A percentile compares a stretch with the other conserved stretches of the same genome.
Conservation (phyloP, 1,284 basidiomycete genomes). For the Boletus sp. region DNA sequence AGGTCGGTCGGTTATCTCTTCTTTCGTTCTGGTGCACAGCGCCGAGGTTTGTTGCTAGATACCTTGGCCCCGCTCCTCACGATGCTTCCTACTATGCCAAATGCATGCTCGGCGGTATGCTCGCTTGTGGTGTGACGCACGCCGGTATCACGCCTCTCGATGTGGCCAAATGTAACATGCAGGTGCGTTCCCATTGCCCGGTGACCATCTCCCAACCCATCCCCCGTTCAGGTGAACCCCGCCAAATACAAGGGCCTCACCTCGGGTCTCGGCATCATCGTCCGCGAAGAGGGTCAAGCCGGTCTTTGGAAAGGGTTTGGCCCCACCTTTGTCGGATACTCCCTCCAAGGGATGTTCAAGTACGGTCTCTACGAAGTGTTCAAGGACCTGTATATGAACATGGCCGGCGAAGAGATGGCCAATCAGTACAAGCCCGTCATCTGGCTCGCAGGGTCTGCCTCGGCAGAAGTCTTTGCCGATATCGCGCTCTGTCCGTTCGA, state of each 20-base stretch:
- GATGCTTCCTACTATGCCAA: slow-evolving; percentile 76
- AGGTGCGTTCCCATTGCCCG: slow-evolving; percentile 56
- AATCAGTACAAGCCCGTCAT: slow-evolving; percentile 90
- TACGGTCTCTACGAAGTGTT: slow-evolving; percentile 96
- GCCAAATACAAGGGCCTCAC: slow-evolving; percentile 77
- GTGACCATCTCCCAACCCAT: not conserved
- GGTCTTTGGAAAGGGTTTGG: slow-evolving; percentile 96
- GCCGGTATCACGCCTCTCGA: slow-evolving; percentile 93
- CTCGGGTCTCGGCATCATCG: slow-evolving; percentile 72
- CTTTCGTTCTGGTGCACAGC: not conserved
- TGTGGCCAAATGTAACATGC: slow-evolving; percentile 98
- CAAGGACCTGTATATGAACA: slow-evolving; percentile 91
- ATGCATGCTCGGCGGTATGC: slow-evolving; percentile 86
- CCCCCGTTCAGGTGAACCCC: slow-evolving; percentile 60
- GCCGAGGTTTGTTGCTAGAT: slow-evolving; percentile 47
- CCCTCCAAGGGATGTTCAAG: slow-evolving; percentile 96
- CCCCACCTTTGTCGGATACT: slow-evolving; percentile 92
- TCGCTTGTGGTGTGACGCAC: slow-evolving; percentile 94
- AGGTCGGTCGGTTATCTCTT: slow-evolving; percentile 48
- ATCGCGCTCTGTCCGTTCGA: slow-evolving; percentile 83
- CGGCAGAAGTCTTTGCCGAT: slow-evolving; percentile 95
- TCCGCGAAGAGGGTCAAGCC: slow-evolving; percentile 80
- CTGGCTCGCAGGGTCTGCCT: slow-evolving; percentile 93
- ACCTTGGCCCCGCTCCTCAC: slow-evolving; percentile 73
- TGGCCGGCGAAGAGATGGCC: slow-evolving; percentile 82